Percentiles rank a stretch among this genome's conserved stretches.
Conservation (phyloP, 139 green algal genomes). For the Coelastrella sp. region DNA sequence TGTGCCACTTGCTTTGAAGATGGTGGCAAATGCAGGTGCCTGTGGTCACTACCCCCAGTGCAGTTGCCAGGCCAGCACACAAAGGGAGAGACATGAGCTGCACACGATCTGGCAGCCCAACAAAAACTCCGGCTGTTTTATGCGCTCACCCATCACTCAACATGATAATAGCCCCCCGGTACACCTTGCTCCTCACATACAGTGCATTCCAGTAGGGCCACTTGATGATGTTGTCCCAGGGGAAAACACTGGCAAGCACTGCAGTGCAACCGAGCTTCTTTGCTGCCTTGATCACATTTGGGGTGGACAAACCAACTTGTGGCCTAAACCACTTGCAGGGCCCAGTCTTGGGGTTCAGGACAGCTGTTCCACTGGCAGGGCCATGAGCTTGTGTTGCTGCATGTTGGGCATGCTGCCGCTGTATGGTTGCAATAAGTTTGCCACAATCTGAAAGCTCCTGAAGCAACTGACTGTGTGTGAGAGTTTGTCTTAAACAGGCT, state of each 20-base stretch:
- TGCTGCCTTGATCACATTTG: not conserved
- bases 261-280: not conserved
- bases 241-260: conserved; percentile 33
- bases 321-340: conserved; percentile 21
- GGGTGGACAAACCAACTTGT: not conserved
- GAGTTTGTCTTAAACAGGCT: not conserved
- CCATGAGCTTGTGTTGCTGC: not conserved
- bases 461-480: not conserved
- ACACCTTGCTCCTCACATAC: conserved; percentile 38
- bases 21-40: too few species aligned
- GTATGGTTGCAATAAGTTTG: not conserved
- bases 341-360: not conserved
- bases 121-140: too few species aligned
- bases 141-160: conserved; percentile 33
- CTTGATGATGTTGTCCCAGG: conserved; percentile 20
- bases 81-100: too few species aligned
- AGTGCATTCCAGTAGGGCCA: conserved; percentile 29
- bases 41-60: too few species aligned
- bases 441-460: not conserved
- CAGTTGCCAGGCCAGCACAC: too few species aligned
- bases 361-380: not conserved
- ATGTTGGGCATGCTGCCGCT: not conserved
- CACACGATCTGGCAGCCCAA: too few species aligned
- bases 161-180: conserved; percentile 38
- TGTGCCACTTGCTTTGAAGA: too few species aligned